phyloP scores from a whole-genome alignment of 352 stramenopile species.

The Phytophthora pisi region DNA sequence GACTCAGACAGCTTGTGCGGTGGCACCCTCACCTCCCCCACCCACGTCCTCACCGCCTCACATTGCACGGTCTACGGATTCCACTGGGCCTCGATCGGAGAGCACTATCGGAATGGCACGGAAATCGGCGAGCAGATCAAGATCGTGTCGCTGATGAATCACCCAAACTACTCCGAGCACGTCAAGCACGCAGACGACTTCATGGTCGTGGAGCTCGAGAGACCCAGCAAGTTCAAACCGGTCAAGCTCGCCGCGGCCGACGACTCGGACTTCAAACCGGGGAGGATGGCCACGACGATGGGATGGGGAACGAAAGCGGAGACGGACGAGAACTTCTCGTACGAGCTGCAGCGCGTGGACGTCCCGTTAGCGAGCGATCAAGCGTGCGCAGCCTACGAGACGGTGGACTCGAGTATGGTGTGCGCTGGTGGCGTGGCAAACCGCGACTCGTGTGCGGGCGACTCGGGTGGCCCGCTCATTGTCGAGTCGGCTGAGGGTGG shows the following conservation, averaged over 20 bases:
- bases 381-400: slow-evolving; percentile 29
- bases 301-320: slow-evolving; percentile 37
- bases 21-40: slow-evolving; percentile 21
- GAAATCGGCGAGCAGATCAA: slow-evolving; percentile 21
- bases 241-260: slow-evolving; percentile 34
- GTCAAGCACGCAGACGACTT: slow-evolving; percentile 30
- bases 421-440: slow-evolving; percentile 48
- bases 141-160: slow-evolving; percentile 23
- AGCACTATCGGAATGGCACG: slow-evolving; percentile 21
- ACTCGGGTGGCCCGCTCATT: slow-evolving; percentile 60
- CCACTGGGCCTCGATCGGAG: slow-evolving; percentile 13
- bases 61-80: slow-evolving; percentile 2
- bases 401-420: slow-evolving; percentile 48
- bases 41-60: slow-evolving; percentile 18
- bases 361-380: slow-evolving; percentile 41
- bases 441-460: slow-evolving; percentile 48
- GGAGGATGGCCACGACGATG: slow-evolving; percentile 37
- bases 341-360: slow-evolving; percentile 40
- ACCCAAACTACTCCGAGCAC: slow-evolving; percentile 19
- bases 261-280: slow-evolving; percentile 31
- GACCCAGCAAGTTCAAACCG: slow-evolving; percentile 34
- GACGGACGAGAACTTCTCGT: slow-evolving; percentile 21
- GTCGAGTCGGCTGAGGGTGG: slow-evolving; percentile 14
- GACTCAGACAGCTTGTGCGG: slow-evolving; percentile 17
- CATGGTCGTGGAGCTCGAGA: slow-evolving; percentile 50